phyloP scores from a whole-genome alignment of 768 basidiomycete species.

The Lanmaoa rubissima region DNA sequence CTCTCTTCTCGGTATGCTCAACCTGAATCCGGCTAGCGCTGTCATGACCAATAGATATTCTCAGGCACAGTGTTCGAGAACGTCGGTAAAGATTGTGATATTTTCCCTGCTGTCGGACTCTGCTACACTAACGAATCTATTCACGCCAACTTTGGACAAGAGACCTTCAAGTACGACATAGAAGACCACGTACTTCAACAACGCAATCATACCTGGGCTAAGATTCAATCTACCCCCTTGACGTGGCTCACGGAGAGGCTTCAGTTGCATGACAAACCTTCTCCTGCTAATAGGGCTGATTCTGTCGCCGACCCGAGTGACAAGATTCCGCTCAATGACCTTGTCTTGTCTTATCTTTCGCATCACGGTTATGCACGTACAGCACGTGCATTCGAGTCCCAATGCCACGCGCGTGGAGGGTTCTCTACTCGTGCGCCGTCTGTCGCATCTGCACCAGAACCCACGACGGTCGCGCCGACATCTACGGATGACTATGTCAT shows the following conservation, averaged over 20 bases:
- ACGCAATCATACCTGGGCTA: constrained; percentile 62
- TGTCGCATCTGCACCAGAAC: constrained; percentile 1
- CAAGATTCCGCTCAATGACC: constrained; percentile 62
- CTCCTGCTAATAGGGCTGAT: background rate
- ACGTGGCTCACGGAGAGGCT: constrained; percentile 38
- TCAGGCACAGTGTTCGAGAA: constrained; percentile 70
- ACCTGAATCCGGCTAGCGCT: background rate
- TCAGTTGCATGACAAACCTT: constrained; percentile 8
- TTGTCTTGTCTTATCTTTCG: constrained; percentile 76
- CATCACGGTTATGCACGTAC: constrained; percentile 84
- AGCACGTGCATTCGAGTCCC: constrained; percentile 63
- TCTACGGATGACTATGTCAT: constrained; percentile 41
- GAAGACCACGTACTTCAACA: constrained; percentile 78
- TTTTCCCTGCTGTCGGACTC: constrained; percentile 89
- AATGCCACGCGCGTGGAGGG: constrained; percentile 33
- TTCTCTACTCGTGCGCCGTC: constrained; percentile 12
- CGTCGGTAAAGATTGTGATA: constrained; percentile 58
- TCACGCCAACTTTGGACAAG: constrained; percentile 85
- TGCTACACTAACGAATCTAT: constrained; percentile 77
- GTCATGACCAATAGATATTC: constrained; percentile 10
- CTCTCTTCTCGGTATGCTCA: constrained; percentile 52
- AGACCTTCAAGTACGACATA: constrained; percentile 87
- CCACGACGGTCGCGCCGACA: constrained; percentile 1
- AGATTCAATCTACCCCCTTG: constrained; percentile 58
- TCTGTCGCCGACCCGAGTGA: constrained; percentile 44